Evolutionary conservation across 192 early-diverging fungal species (phyloP).

Genomic region (Coemansia sp.): DNA sequence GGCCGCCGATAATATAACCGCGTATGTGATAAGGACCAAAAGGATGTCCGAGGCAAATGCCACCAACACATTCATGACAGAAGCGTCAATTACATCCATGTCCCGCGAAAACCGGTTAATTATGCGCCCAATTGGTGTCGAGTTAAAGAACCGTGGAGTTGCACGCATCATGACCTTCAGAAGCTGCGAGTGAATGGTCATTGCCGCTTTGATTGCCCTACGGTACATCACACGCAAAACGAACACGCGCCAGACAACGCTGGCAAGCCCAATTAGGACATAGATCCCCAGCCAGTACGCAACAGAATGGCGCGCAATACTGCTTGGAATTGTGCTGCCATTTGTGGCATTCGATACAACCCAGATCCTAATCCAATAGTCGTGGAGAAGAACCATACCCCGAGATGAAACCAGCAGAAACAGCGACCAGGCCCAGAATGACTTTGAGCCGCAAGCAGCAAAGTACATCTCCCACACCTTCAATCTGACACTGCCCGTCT

Average conservation of each 20-base stretch:
- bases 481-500: constrained; percentile 66
- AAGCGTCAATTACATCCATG: constrained; percentile 75
- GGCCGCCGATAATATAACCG: constrained; percentile 60
- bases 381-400: constrained; percentile 50
- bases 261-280: constrained; percentile 56
- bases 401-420: constrained; percentile 54
- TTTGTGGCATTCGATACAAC: constrained; percentile 20
- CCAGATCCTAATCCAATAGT: constrained; percentile 69
- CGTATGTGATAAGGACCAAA: constrained; percentile 55
- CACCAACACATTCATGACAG: constrained; percentile 52
- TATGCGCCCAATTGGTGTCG: constrained; percentile 82
- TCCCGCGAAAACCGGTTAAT: constrained; percentile 86
- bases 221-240: constrained; percentile 50
- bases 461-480: constrained; percentile 77
- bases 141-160: constrained; percentile 83
- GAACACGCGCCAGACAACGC: constrained; percentile 36
- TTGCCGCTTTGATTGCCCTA: constrained; percentile 61
- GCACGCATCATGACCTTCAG: constrained; percentile 63
- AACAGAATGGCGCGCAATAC: constrained; percentile 26
- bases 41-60: constrained; percentile 39
- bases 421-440: constrained; percentile 59
- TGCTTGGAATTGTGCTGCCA: neutral
- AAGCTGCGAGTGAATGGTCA: constrained; percentile 58
- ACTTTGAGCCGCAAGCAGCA: constrained; percentile 59
- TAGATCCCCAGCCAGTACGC: constrained; percentile 71